A percentile compares a stretch with the other conserved stretches of the same genome.
These are phyloP conservation scores for Backusella tuberculispora DNA, from an alignment of 192 early-diverging fungal species.

Conservation along the genomic window DNA sequence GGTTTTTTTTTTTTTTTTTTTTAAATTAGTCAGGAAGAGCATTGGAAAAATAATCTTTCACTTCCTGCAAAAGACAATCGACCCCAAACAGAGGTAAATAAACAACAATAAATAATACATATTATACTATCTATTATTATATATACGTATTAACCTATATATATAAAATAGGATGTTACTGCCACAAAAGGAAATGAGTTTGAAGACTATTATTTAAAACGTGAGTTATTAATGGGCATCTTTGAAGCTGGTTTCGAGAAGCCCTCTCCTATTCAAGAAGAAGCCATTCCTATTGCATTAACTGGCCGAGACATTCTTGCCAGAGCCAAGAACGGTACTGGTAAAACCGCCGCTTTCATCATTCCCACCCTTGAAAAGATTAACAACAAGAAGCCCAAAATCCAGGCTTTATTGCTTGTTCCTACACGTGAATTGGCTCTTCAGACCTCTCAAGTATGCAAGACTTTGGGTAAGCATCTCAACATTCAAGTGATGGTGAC, in stretches of 20 bases:
- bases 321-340: constrained; percentile 93
- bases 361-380: constrained; percentile 96
- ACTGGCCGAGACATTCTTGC: constrained; percentile 96
- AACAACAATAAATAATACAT: neutral
- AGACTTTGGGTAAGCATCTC: constrained; percentile 96
- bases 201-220: constrained; percentile 97
- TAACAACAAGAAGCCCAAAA: constrained; percentile 80
- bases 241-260: constrained; percentile 98
- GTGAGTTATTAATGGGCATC: constrained; percentile 97
- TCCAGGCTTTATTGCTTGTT: constrained; percentile 94
- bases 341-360: constrained; percentile 97
- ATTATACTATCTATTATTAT: neutral
- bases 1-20: neutral
- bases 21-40: constrained; percentile 58
- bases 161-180: constrained; percentile 80
- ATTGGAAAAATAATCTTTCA: constrained; percentile 77
- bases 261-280: constrained; percentile 98
- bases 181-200: constrained; percentile 99
- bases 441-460: constrained; percentile 99
- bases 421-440: constrained; percentile 98
- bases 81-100: constrained; percentile 84
- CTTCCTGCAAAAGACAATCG: constrained; percentile 87
- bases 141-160: neutral
- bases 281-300: constrained; percentile 96
- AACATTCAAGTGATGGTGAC: constrained; percentile 98